Conservation (phyloP, 2,329 filamentous ascomycete species). For the Graphiopsis chlorocephala region DNA sequence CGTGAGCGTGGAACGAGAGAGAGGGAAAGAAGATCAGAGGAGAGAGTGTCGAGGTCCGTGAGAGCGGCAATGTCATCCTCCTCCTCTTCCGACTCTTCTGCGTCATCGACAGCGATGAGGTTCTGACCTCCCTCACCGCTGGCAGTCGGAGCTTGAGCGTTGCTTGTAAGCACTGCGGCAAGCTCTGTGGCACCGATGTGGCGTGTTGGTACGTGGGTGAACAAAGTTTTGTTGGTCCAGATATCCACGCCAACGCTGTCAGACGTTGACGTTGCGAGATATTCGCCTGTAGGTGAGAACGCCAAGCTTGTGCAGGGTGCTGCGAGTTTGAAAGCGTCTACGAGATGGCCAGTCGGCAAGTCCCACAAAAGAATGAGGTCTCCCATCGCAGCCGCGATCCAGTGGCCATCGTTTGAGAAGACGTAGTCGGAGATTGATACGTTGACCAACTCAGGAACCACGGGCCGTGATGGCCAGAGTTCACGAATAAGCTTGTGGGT, state of each 20-base stretch:
- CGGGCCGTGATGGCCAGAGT: slow-evolving; percentile 68
- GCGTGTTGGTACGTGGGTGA: slow-evolving; percentile 80
- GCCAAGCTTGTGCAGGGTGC: slow-evolving; percentile 78
- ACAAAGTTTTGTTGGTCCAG: slow-evolving; percentile 92
- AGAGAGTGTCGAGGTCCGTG: slow-evolving; percentile 51
- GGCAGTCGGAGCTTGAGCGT: slow-evolving; percentile 57
- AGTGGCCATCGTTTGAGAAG: slow-evolving; percentile 90
- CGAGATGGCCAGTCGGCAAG: slow-evolving; percentile 88
- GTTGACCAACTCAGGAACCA: slow-evolving; percentile 23
- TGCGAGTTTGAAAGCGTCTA: slow-evolving; percentile 82
- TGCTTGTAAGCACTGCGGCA: slow-evolving; percentile 53
- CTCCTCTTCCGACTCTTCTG: slow-evolving; percentile 49
- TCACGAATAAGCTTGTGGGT: slow-evolving; percentile 90
- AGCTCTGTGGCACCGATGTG: slow-evolving; percentile 80
- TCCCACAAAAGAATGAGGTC: slow-evolving; percentile 88
- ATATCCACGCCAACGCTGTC: slow-evolving; percentile 84
- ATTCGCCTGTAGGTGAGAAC: slow-evolving; percentile 88
- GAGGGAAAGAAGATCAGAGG: slow-evolving; percentile 77
- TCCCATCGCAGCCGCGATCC: slow-evolving; percentile 84
- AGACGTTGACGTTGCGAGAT: slow-evolving; percentile 83
- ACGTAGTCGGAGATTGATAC: slow-evolving; percentile 39
- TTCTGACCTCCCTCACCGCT: slow-evolving; percentile 80
- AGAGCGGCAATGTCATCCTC: slow-evolving; percentile 55
- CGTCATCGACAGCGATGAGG: slow-evolving; percentile 73
- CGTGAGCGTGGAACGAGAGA: slow-evolving; percentile 84